phyloP scores from a whole-genome alignment of 768 basidiomycete genomes.

The Rhodocollybia butyracea region DNA sequence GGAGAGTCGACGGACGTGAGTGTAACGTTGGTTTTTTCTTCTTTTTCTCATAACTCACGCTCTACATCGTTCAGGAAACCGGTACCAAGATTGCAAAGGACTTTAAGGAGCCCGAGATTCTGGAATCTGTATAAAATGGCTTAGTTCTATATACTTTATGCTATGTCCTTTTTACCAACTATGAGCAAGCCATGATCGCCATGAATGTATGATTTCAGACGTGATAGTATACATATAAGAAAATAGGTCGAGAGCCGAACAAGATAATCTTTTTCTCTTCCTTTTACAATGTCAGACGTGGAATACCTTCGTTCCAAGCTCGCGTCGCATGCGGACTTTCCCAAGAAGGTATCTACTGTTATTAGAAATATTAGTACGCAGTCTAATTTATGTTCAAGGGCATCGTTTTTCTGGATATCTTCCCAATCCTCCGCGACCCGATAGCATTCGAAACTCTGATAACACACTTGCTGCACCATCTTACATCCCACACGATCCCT shows the following conservation, averaged over 20 bases:
- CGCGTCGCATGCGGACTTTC: constrained; percentile 71
- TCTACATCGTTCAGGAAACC: constrained; percentile 74
- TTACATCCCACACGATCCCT: constrained; percentile 75
- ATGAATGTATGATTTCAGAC: neutral
- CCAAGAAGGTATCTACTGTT: constrained; percentile 67
- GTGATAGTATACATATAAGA: no score
- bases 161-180: neutral
- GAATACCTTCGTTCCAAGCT: constrained; percentile 64
- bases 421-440: constrained; percentile 87
- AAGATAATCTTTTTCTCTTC: constrained; percentile 3
- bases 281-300: constrained; percentile 64
- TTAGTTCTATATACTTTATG: constrained; percentile 8
- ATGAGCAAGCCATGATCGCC: constrained; percentile 4
- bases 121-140: constrained; percentile 77
- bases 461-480: constrained; percentile 82
- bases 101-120: constrained; percentile 96
- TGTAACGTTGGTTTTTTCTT: constrained; percentile 16
- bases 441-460: constrained; percentile 87
- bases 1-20: constrained; percentile 92
- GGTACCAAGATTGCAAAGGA: constrained; percentile 92
- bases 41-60: constrained; percentile 10
- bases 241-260: neutral
- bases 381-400: constrained; percentile 49
- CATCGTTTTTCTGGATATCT: constrained; percentile 90
- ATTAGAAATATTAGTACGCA: neutral